These are phyloP conservation scores for Ogataea pini DNA, from an alignment of 805 yeast species.

Conservation along the genomic window DNA sequence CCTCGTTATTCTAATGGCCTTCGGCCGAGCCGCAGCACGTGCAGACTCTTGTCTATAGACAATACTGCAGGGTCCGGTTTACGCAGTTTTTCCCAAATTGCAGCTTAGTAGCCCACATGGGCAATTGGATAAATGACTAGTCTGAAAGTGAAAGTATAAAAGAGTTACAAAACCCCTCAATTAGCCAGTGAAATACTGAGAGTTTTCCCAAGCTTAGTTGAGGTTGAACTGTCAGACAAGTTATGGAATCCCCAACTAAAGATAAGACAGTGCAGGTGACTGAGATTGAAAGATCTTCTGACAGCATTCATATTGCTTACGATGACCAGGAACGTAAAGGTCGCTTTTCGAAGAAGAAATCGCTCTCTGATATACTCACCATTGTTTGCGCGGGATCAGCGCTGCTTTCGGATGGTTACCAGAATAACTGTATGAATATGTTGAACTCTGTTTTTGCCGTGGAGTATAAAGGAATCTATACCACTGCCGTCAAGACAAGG, in stretches of 20 bases:
- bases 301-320: slow-evolving; percentile 11
- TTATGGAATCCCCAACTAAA: not conserved
- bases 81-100: not conserved
- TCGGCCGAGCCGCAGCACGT: not conserved
- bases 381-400: slow-evolving; percentile 74
- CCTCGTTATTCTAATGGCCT: not conserved
- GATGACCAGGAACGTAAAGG: slow-evolving; percentile 21
- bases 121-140: not conserved
- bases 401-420: slow-evolving; percentile 58
- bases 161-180: not conserved
- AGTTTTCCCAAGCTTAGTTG: not conserved
- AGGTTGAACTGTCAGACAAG: not conserved
- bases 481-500: slow-evolving; percentile 26
- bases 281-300: slow-evolving; percentile 3
- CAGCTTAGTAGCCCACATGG: not conserved
- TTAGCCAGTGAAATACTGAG: not conserved
- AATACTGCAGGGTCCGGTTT: not conserved
- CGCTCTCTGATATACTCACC: slow-evolving; percentile 41
- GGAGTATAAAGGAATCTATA: slow-evolving; percentile 51
- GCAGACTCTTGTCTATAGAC: not conserved
- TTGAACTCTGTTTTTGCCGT: slow-evolving; percentile 25
- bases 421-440: slow-evolving; percentile 32
- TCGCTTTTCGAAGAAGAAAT: slow-evolving; percentile 29
- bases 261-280: slow-evolving; percentile 5
- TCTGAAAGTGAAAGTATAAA: not conserved